Percentiles rank a stretch among this genome's conserved stretches.
phyloP scores from a whole-genome alignment of 2,329 filamentous ascomycete species.

The Colletotrichum noveboracense region DNA sequence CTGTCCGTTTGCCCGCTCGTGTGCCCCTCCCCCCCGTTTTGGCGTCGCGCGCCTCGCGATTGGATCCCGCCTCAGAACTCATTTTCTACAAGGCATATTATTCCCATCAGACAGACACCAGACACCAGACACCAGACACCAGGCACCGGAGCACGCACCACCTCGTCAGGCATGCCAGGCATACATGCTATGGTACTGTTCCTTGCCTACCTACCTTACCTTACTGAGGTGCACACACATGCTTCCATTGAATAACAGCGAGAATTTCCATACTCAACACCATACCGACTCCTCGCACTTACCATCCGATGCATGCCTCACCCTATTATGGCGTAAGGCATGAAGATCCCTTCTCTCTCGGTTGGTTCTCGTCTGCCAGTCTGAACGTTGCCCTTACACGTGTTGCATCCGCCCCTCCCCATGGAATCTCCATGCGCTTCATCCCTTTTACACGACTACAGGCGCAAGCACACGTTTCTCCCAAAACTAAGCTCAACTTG shows the following conservation, averaged over 20 bases:
- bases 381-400: not conserved
- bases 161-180: not conserved
- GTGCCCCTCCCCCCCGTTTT: slow-evolving; percentile 6
- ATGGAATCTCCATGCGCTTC: not conserved
- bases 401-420: not conserved
- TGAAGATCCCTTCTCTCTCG: not conserved
- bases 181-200: not conserved
- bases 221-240: not conserved
- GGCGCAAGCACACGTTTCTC: not conserved
- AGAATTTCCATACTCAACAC: not conserved
- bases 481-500: not conserved
- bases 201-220: not conserved
- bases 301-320: not conserved
- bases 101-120: not conserved
- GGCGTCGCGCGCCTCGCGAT: not conserved
- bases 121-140: not conserved
- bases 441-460: not conserved
- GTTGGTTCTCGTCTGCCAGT: not conserved
- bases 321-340: not conserved
- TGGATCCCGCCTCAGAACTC: not conserved
- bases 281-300: not conserved
- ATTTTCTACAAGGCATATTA: not conserved
- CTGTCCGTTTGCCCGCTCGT: slow-evolving; percentile 4
- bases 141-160: too few relatives aligned
- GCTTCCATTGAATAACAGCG: too few relatives aligned